Percentiles rank a stretch among this genome's conserved stretches.
Evolutionary conservation across 2,329 filamentous ascomycete genomes (phyloP).

Genomic region (Hymenoscyphus scutula): DNA sequence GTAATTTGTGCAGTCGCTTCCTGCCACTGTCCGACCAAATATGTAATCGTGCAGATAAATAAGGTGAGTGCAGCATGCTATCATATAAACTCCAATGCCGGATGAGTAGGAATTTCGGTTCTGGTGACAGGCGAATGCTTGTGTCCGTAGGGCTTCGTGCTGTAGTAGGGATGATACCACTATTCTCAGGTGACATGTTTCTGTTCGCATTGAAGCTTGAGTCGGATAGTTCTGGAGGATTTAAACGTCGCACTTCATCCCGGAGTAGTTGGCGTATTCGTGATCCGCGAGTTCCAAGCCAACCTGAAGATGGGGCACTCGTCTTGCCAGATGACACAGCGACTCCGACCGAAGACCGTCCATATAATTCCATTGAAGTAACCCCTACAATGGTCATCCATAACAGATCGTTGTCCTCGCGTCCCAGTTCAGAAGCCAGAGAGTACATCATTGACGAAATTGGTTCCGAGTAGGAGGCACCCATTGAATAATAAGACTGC

Average conservation of each 20-base stretch:
- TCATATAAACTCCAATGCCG: constrained; percentile 98
- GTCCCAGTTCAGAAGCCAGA: constrained; percentile 87
- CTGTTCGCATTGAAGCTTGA: constrained; percentile 57
- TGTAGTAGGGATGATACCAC: constrained; percentile 84
- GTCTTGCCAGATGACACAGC: constrained; percentile 60
- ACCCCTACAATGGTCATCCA: constrained; percentile 96
- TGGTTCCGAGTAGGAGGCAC: constrained; percentile 90
- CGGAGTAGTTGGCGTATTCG: constrained; percentile 81
- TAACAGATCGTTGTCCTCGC: constrained; percentile 93
- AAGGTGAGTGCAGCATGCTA: constrained; percentile 96
- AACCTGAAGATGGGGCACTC: constrained; percentile 59
- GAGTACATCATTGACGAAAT: constrained; percentile 94
- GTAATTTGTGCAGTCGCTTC: constrained; percentile 85
- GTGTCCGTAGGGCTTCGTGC: constrained; percentile 87
- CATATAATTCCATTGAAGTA: constrained; percentile 89
- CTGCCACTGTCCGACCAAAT: constrained; percentile 91
- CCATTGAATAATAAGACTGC: constrained; percentile 79
- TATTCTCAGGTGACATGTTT: constrained; percentile 60
- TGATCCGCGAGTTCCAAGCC: constrained; percentile 79
- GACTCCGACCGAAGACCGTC: constrained; percentile 77
- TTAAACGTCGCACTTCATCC: constrained; percentile 91
- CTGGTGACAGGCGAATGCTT: constrained; percentile 86
- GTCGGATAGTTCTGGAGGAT: constrained; percentile 68
- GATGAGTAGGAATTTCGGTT: constrained; percentile 88
- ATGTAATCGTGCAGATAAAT: constrained; percentile 85